Base-by-base conservation (phyloP, 371 early-diverging fungal genomes). In the Mortierella sp. region DNA sequence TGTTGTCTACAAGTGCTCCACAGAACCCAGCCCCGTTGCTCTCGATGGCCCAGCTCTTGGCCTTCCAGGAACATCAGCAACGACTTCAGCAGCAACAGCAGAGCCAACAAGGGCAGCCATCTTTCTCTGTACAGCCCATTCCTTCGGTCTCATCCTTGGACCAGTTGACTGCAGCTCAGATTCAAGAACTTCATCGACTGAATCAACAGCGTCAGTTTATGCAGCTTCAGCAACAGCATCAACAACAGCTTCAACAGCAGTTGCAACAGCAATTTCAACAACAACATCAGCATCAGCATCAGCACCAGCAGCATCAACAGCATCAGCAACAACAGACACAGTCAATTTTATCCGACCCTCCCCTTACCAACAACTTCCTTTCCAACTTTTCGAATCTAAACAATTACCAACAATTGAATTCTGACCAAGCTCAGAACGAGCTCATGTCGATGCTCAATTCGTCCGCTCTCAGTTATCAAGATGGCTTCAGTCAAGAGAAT, bases 361-460 rank as follows among this genome's bases (percentile, higher is more conserved):
- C 67, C 9, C 25, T 56, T 11, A 52, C 50, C 47, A 66, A n/a
- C 11, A 60, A 72, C 6, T 56, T 79, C 21, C 50, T 79, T 25
- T 66, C 66, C 60, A 69, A 72, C 47, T 79, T 72, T 64, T 58
- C 79, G 7, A 57, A 18, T 16, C 55, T 76, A 58, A 71, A 71
- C 50, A 64, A 64, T 52, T 76, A 76, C 26, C 79, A 72, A 37
- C 79, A 79, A 52, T 53, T 72, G 43, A 72, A 72, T 48, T 77
- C 79, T 4, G 73, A 79, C n/a, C 69, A 72, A 16, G 73, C 65
- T 0, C 79, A 79, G 37, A 64, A 66, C 11, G 79, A 79, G 63
- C 67, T 79, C 16, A 72, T 79, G 57, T 65, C 63, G 12, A 66
- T 72, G 73, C 70, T 79, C 56, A 62, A 60, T 56, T 58, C 73